Percentiles rank a stretch among this genome's conserved stretches.
Conservation (phyloP, 2,329 filamentous ascomycete species). For the Colletotrichum somersetense region DNA sequence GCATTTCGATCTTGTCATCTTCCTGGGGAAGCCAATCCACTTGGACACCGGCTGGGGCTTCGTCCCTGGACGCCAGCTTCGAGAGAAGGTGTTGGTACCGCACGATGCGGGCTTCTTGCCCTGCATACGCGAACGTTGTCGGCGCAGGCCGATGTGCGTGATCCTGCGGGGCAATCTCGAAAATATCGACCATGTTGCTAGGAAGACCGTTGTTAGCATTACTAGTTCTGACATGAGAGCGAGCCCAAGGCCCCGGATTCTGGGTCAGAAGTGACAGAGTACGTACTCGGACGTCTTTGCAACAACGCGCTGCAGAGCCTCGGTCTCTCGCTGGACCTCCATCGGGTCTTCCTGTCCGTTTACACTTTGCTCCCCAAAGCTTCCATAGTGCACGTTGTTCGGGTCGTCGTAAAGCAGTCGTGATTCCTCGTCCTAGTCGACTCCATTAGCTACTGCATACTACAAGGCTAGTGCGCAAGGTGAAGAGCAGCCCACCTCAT, state of each 20-base stretch:
- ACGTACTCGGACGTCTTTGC: conserved; percentile 74
- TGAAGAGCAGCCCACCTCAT: conserved; percentile 61
- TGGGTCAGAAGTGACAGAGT: conserved; percentile 4
- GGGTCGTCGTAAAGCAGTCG: conserved; percentile 72
- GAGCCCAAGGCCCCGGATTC: conserved; percentile 36
- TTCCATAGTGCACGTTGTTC: conserved; percentile 71
- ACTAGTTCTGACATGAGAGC: conserved; percentile 29
- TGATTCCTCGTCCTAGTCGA: conserved; percentile 66
- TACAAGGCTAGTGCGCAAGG: conserved; percentile 4
- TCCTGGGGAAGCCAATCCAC: conserved; percentile 68
- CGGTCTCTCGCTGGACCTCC: conserved; percentile 73
- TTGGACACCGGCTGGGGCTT: conserved; percentile 57
- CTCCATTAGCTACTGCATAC: conserved; percentile 18
- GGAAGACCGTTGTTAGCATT: conserved; percentile 40
- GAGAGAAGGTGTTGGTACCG: conserved; percentile 73
- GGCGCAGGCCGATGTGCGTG: conserved; percentile 51
- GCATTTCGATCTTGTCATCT: conserved; percentile 62
- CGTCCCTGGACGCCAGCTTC: conserved; percentile 65
- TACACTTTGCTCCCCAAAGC: conserved; percentile 69
- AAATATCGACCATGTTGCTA: conserved; percentile 77
- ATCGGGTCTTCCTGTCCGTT: conserved; percentile 69
- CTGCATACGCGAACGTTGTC: conserved; percentile 62
- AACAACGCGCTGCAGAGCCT: conserved; percentile 74
- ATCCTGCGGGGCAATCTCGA: conserved; percentile 71
- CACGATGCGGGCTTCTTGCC: conserved; percentile 67